Percentiles rank a stretch among this genome's conserved stretches.
Evolutionary conservation across 345 rosid genomes (phyloP).

Genomic region (Psidium guajava): DNA sequence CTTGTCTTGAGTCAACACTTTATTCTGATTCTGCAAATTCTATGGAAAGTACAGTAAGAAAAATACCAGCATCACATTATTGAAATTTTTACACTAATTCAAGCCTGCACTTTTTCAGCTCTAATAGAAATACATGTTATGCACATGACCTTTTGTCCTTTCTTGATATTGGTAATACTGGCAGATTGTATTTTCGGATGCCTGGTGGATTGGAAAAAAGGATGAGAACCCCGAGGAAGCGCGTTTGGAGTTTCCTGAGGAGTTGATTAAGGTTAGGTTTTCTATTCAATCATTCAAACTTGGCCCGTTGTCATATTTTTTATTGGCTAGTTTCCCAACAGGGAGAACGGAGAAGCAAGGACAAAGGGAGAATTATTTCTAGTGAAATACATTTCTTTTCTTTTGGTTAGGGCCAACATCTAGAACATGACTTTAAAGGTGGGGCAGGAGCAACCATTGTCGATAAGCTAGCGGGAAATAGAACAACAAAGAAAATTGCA

Average conservation of each 20-base stretch:
- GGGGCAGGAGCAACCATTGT: conserved; percentile 51
- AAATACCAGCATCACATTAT: neutral
- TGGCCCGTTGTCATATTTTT: neutral
- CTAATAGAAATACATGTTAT: neutral
- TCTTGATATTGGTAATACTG: neutral
- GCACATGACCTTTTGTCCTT: neutral
- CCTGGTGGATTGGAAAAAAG: conserved; percentile 92
- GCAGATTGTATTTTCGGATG: conserved; percentile 87
- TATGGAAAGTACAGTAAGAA: neutral
- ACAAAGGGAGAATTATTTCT: neutral
- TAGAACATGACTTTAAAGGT: conserved; percentile 56
- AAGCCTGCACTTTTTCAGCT: neutral
- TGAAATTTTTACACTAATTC: neutral
- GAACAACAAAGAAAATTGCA: conserved; percentile 21
- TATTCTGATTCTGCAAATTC: neutral
- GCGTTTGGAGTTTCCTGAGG: conserved; percentile 66
- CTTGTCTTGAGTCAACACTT: neutral
- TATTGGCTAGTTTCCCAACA: neutral
- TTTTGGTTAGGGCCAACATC: conserved; percentile 32
- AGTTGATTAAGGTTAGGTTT: conserved; percentile 50
- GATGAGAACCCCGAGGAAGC: conserved; percentile 85
- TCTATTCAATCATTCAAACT: neutral
- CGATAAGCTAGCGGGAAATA: conserved; percentile 16
- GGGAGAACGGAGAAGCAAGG: neutral
- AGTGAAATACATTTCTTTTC: neutral